phyloP scores from a whole-genome alignment of 208 protist genomes.

The Vickermania ingenoplastis region DNA sequence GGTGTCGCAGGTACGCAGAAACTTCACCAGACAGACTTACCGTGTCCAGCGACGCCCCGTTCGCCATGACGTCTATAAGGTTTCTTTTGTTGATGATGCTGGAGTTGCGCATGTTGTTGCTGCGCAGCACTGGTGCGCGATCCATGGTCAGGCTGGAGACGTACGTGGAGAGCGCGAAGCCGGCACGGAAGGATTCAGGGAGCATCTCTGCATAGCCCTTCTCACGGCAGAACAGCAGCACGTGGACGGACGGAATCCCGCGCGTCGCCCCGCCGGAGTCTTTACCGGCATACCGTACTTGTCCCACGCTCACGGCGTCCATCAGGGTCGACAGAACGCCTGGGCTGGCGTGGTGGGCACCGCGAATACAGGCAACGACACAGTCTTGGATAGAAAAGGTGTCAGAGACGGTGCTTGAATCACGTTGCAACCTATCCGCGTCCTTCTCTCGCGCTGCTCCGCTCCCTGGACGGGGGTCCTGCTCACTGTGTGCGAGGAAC shows the following conservation, averaged over 20 bases:
- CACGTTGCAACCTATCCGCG: too few species aligned
- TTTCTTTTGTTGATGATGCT: constrained; percentile 71
- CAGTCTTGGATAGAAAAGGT: constrained; percentile 17
- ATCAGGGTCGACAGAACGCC: constrained; percentile 53
- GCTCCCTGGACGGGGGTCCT: neutral
- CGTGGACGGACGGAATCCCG: constrained; percentile 36
- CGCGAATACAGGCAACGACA: constrained; percentile 71
- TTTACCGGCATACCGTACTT: constrained; percentile 30
- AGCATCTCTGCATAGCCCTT: constrained; percentile 36
- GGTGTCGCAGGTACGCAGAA: constrained; percentile 65
- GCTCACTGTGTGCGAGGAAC: constrained; percentile 53
- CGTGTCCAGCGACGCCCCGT: constrained; percentile 36
- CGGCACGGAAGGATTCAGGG: constrained; percentile 48
- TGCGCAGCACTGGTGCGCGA: constrained; percentile 72
- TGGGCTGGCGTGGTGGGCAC: constrained; percentile 38
- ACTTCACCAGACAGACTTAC: constrained; percentile 53
- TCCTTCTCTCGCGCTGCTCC: too few species aligned
- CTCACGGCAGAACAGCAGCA: constrained; percentile 71
- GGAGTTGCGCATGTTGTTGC: constrained; percentile 25
- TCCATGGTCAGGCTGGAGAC: constrained; percentile 73
- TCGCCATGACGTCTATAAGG: constrained; percentile 62
- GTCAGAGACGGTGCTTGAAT: neutral
- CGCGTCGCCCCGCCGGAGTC: constrained; percentile 8
- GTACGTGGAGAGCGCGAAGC: constrained; percentile 77
- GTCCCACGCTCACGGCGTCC: constrained; percentile 55